Evolutionary conservation across 208 protist species (phyloP).

Genomic region (Crithidia fasciculata): DNA sequence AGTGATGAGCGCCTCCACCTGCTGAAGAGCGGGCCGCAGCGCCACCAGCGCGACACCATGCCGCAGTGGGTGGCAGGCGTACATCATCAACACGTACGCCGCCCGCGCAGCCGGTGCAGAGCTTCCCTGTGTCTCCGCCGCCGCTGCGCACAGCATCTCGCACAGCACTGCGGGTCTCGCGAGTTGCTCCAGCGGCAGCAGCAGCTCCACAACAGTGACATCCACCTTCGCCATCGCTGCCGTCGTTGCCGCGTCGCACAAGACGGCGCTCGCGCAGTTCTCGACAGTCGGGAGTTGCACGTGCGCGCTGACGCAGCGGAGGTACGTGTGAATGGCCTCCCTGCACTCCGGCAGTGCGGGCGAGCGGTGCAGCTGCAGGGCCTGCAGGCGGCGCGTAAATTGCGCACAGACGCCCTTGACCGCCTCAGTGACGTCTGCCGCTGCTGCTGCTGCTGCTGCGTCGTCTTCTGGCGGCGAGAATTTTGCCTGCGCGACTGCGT

Average conservation of each 20-base stretch:
- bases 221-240: slow-evolving; percentile 12
- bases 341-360: not conserved
- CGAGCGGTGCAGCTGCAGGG: not conserved
- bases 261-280: slow-evolving; percentile 3
- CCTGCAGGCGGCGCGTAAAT: not conserved
- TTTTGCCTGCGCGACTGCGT: not conserved
- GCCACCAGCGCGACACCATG: slow-evolving; percentile 7
- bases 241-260: not conserved
- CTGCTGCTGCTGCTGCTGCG: not conserved
- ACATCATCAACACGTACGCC: slow-evolving; percentile 13
- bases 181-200: slow-evolving; percentile 17
- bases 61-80: slow-evolving; percentile 14
- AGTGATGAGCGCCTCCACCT: slow-evolving; percentile 3
- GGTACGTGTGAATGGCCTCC: slow-evolving; percentile 12
- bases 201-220: not conserved
- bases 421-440: not conserved
- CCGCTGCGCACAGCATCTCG: slow-evolving; percentile 20
- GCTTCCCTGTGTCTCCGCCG: too few relatives aligned
- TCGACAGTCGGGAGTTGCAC: slow-evolving; percentile 5
- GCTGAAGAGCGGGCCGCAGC: slow-evolving; percentile 19
- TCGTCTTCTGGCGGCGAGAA: too few relatives aligned
- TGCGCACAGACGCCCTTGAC: not conserved
- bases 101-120: not conserved
- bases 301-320: slow-evolving; percentile 16
- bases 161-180: slow-evolving; percentile 7